Conservation (phyloP, 2,329 filamentous ascomycete species). For the Mycocentrospora acerina region DNA sequence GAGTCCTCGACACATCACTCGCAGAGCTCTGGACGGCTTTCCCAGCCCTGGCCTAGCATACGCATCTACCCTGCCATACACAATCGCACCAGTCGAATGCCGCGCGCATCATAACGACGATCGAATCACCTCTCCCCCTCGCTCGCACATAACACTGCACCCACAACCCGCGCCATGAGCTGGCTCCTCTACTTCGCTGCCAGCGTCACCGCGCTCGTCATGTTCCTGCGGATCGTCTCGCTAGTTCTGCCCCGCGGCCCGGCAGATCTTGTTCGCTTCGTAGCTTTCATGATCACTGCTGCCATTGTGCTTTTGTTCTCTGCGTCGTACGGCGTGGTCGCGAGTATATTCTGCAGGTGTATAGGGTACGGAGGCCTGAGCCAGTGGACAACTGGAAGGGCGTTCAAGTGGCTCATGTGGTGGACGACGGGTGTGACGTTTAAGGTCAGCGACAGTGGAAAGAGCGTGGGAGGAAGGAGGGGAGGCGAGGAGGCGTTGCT, state of each 20-base stretch:
- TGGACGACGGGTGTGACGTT: constrained; percentile 77
- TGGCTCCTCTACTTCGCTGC: constrained; percentile 35
- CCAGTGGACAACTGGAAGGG: constrained; percentile 80
- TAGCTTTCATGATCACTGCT: constrained; percentile 60
- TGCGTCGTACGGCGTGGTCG: constrained; percentile 72
- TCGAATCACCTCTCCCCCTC: too few species aligned
- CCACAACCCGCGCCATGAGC: constrained; percentile 24
- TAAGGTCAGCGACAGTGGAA: constrained; percentile 55
- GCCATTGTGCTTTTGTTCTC: constrained; percentile 40
- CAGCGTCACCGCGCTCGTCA: constrained; percentile 25
- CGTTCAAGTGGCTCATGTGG: constrained; percentile 79
- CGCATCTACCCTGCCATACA: too few species aligned
- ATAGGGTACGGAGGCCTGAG: constrained; percentile 72
- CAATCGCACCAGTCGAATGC: too few species aligned
- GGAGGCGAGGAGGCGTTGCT: constrained; percentile 36
- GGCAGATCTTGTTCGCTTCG: constrained; percentile 56
- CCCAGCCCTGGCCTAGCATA: too few species aligned
- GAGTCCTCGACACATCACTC: too few species aligned
- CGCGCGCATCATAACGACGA: too few species aligned
- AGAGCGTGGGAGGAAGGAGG: constrained; percentile 30
- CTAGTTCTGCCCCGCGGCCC: constrained; percentile 29
- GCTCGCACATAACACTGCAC: too few species aligned
- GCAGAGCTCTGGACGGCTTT: too few species aligned
- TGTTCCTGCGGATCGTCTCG: constrained; percentile 32
- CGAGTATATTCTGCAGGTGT: constrained; percentile 69